Percentiles rank a stretch among this genome's conserved stretches.
Conservation (phyloP, 495 filamentous ascomycete genomes). For the Tuber indicum region DNA sequence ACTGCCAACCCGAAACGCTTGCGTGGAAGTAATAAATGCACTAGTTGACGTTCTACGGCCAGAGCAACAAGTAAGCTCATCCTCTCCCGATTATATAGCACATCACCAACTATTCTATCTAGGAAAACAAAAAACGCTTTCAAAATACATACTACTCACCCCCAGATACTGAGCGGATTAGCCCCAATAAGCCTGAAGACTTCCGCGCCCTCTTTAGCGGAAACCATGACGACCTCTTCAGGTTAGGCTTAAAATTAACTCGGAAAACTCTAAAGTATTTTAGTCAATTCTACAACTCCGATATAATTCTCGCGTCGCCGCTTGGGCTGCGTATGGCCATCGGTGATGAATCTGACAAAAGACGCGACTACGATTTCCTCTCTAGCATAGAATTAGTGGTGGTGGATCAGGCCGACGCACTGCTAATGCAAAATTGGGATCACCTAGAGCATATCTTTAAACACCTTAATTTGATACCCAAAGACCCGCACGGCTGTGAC, state of each 20-base stretch:
- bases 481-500: constrained; percentile 86
- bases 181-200: constrained; percentile 68
- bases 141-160: constrained; percentile 65
- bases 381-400: constrained; percentile 85
- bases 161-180: constrained; percentile 53
- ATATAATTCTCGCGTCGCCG: constrained; percentile 86
- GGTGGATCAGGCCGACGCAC: constrained; percentile 84
- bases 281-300: constrained; percentile 89
- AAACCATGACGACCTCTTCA: constrained; percentile 95
- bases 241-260: constrained; percentile 87
- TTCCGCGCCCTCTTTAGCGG: constrained; percentile 86
- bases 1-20: constrained; percentile 77
- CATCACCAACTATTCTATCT: constrained; percentile 3
- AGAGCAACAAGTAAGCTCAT: constrained; percentile 58
- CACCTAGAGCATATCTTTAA: constrained; percentile 84
- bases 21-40: constrained; percentile 65
- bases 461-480: constrained; percentile 85
- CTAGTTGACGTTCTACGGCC: constrained; percentile 67
- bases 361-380: constrained; percentile 82
- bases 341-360: constrained; percentile 58
- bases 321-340: constrained; percentile 84
- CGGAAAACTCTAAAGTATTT: constrained; percentile 93
- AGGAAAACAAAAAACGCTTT: constrained; percentile 87
- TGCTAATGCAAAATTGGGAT: constrained; percentile 98
- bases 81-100: background rate